Percentiles rank a stretch among this genome's conserved stretches.
Conservation (phyloP, 2,329 filamentous ascomycete genomes). For the Basipetospora chlamydospora region DNA sequence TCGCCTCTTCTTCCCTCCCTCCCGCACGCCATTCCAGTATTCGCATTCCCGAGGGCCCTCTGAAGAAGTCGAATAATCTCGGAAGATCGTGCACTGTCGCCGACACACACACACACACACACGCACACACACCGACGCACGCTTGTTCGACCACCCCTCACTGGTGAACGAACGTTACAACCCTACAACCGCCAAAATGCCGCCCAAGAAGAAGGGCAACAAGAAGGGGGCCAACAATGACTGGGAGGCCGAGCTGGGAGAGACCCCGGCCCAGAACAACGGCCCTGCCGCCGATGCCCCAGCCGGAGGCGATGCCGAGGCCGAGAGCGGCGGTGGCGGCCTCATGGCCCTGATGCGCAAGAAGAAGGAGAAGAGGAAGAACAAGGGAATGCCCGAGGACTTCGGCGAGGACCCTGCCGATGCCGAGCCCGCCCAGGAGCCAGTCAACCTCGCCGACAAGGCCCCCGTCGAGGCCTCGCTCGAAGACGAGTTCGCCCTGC, state of each 20-base stretch:
- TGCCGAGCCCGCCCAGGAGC: constrained; percentile 25
- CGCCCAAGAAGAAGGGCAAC: constrained; percentile 84
- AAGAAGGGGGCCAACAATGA: constrained; percentile 77
- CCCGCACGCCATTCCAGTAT: too few relatives aligned
- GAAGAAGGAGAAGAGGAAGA: constrained; percentile 76
- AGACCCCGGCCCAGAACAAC: constrained; percentile 37
- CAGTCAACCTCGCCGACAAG: constrained; percentile 27
- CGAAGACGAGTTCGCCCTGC: constrained; percentile 74
- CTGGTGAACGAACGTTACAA: too few relatives aligned
- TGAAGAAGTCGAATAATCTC: too few relatives aligned
- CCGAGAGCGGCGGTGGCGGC: constrained; percentile 45
- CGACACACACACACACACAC: too few relatives aligned
- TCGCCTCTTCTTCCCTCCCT: too few relatives aligned
- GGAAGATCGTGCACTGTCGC: too few relatives aligned
- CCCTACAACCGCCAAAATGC: constrained; percentile 40
- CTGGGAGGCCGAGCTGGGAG: constrained; percentile 88
- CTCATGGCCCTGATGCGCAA: constrained; percentile 70
- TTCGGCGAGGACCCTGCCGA: constrained; percentile 47
- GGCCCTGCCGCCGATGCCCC: constrained; percentile 34
- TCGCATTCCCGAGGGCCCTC: too few relatives aligned
- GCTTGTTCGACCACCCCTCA: too few relatives aligned
- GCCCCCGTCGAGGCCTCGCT: constrained; percentile 67
- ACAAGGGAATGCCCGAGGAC: constrained; percentile 66
- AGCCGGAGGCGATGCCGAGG: constrained; percentile 35
- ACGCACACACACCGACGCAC: too few relatives aligned